Evolutionary conservation across 305 asterid species (phyloP), one percentile per base, ranked within the genome.

Genomic region (Fraxinus greggii): DNA sequence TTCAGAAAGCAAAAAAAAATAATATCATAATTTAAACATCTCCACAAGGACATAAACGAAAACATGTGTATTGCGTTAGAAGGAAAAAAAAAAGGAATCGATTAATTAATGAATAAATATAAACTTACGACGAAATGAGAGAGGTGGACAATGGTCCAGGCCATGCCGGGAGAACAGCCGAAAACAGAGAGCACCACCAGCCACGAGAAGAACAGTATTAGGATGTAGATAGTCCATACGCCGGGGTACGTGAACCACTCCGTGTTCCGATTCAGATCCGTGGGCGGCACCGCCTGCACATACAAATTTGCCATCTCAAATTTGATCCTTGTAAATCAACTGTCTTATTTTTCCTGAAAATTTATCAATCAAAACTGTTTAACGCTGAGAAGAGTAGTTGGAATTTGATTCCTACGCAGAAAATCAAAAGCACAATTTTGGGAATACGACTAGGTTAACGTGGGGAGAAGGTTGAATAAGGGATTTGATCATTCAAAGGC

Each of bases 231-330:
- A 26, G 21, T 26, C 36, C 74, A 67, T 28, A 67, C 35, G 36
- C 36, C 74, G 9, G 35, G 74, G 26, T 67, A 67, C 21, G 74
- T 28, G 74, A 67, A 67, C 74, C 74, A 67, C 36, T 67, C 74
- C 7, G 74, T 67, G 36, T 67, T 67, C 36, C 74, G 74, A 67
- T 67, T 67, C 35, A 67, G 35, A 67, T 67, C 74, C 74, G 74
- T 67, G 2, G 74, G 19, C 74, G 9, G 38, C 74, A 5, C 38
- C 9, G 74, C 74, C 7, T 3, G 72, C 12, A 61, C 72, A 24
- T 28, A 28, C 74, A 67, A 26, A 4, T 28, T 67, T 19, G 35
- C 38, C 74, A 67, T 67, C 67, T 19, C 28, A 19, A 19, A 19
- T 56, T n/a, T 56, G 67, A 19, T 56, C 67, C 12, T 56, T 6